These are phyloP conservation scores for Cicer chorassanicum DNA, from an alignment of 306 rosid genomes.

Conservation along the genomic window DNA sequence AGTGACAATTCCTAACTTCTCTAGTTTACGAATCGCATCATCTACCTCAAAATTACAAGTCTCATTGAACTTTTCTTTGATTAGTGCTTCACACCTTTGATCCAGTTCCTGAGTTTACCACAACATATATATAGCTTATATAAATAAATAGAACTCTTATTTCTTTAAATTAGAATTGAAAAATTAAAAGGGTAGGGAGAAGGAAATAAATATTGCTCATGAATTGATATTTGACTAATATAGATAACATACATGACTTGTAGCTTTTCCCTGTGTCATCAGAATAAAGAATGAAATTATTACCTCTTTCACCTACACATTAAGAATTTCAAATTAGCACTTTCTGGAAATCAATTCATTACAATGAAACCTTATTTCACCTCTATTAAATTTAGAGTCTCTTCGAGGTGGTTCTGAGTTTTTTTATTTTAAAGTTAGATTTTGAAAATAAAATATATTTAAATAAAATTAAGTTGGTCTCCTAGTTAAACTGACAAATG, in stretches of 20 bases:
- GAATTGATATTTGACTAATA: too few species aligned
- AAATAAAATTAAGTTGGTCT: too few species aligned
- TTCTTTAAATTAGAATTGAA: background rate
- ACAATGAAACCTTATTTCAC: too few species aligned
- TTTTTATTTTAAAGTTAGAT: too few species aligned
- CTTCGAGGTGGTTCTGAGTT: too few species aligned
- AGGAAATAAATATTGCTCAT: background rate
- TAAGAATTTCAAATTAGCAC: background rate
- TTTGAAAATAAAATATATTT: too few species aligned
- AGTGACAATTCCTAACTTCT: constrained; percentile 79
- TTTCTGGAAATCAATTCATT: too few species aligned
- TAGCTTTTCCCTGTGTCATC: constrained; percentile 94
- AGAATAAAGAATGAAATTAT: constrained; percentile 76
- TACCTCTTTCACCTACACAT: constrained; percentile 87
- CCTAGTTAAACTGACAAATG: too few species aligned
- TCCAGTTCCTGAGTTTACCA: constrained; percentile 69
- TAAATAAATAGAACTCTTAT: constrained; percentile 25
- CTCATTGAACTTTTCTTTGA: constrained; percentile 73
- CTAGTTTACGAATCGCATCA: constrained; percentile 83
- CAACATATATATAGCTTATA: constrained; percentile 35
- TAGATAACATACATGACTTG: constrained; percentile 53
- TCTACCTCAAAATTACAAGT: constrained; percentile 82
- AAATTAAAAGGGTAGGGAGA: background rate
- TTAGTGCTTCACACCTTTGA: constrained; percentile 74
- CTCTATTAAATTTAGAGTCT: too few species aligned